Evolutionary conservation across 805 yeast genomes (phyloP).

Genomic region (Kodamaea lidongshanica): DNA sequence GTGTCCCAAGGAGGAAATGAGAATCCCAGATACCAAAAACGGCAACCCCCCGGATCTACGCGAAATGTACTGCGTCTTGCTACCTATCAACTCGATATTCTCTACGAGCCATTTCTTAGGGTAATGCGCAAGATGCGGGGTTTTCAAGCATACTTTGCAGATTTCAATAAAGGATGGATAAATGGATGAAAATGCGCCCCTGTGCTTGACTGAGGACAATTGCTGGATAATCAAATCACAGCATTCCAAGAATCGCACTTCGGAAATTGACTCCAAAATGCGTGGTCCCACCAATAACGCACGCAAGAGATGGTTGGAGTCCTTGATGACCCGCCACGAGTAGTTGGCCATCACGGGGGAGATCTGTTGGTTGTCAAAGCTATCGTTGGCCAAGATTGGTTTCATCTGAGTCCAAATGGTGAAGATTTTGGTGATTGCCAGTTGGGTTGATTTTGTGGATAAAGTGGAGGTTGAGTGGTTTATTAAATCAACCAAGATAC

Average conservation of each 20-base stretch:
- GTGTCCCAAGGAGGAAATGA: constrained; percentile 45
- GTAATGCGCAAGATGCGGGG: constrained; percentile 23
- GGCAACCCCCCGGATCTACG: constrained; percentile 94
- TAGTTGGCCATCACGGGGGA: constrained; percentile 51
- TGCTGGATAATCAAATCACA: constrained; percentile 61
- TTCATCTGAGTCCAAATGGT: constrained; percentile 41
- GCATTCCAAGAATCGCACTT: constrained; percentile 21
- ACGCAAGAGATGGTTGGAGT: constrained; percentile 54
- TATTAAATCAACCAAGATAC: too few species aligned
- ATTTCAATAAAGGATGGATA: constrained; percentile 71
- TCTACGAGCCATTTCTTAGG: constrained; percentile 55
- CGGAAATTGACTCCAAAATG: constrained; percentile 14
- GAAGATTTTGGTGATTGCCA: constrained; percentile 16
- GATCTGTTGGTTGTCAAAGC: constrained; percentile 33
- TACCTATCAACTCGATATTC: constrained; percentile 48
- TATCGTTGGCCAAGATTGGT: constrained; percentile 55
- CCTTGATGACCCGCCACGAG: constrained; percentile 81
- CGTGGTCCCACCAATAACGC: constrained; percentile 28
- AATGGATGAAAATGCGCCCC: constrained; percentile 89
- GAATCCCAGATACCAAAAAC: constrained; percentile 63
- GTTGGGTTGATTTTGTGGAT: constrained; percentile 1
- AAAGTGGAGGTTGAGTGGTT: too few species aligned
- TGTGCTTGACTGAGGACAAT: constrained; percentile 68
- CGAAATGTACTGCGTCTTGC: constrained; percentile 64
- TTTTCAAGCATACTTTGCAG: constrained; percentile 48